phyloP scores from a whole-genome alignment of 2,329 filamentous ascomycete species.

The Hawksworthiomyces lignivorus region DNA sequence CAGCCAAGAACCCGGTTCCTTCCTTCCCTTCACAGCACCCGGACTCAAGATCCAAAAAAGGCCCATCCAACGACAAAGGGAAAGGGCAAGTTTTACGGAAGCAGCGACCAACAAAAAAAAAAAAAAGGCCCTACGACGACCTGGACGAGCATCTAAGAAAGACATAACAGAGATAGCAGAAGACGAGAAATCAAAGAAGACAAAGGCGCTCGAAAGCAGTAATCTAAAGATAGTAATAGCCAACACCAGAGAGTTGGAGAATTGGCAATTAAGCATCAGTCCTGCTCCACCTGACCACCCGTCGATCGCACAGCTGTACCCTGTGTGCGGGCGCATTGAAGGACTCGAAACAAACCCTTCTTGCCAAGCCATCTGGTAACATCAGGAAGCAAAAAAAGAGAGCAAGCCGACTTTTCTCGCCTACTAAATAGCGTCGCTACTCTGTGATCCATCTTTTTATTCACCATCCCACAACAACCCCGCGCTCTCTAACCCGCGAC shows the following conservation, averaged over 20 bases:
- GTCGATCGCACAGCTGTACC: background rate
- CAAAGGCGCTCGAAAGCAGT: too few relatives aligned
- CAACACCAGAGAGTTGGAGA: background rate
- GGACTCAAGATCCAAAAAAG: background rate
- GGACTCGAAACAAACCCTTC: background rate
- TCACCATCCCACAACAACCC: too few relatives aligned
- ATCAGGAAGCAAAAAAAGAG: background rate
- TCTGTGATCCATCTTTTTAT: too few relatives aligned
- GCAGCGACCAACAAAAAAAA: background rate
- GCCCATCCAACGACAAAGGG: background rate
- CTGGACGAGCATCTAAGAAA: too few relatives aligned
- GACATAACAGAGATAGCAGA: too few relatives aligned
- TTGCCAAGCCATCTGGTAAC: background rate
- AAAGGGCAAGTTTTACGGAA: background rate
- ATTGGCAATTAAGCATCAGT: background rate
- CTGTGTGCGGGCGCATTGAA: background rate
- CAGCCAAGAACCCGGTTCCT: slow-evolving; percentile 2
- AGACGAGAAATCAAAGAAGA: background rate
- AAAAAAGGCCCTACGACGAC: too few relatives aligned
- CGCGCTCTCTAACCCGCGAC: too few relatives aligned
- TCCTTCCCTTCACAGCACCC: background rate
- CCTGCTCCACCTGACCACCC: too few relatives aligned
- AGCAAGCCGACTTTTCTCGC: too few relatives aligned
- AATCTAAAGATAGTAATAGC: too few relatives aligned
- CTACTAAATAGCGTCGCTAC: too few relatives aligned